phyloP scores from a whole-genome alignment of 805 yeast genomes.

The Peterozyma toletana region DNA sequence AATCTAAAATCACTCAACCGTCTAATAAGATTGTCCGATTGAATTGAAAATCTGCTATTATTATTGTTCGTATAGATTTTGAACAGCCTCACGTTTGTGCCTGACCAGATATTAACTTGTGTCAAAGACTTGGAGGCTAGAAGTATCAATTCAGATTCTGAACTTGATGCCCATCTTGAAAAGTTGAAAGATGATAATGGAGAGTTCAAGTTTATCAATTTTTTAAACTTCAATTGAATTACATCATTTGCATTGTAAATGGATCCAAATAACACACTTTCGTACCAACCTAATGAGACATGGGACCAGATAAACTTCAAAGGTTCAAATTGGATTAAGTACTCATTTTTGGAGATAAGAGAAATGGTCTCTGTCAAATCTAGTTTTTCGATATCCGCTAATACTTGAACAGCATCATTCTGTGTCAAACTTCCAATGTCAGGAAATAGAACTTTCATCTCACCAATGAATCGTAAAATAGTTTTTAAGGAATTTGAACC shows the following conservation, averaged over 20 bases:
- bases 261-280: constrained; percentile 54
- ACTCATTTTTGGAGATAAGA: constrained; percentile 28
- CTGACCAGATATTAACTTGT: constrained; percentile 33
- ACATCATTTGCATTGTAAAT: constrained; percentile 37
- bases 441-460: constrained; percentile 23
- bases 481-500: constrained; percentile 42
- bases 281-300: constrained; percentile 70
- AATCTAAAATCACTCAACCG: constrained; percentile 38
- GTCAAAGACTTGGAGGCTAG: constrained; percentile 16
- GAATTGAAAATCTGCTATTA: constrained; percentile 19
- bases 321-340: constrained; percentile 35
- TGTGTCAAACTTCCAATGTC: constrained; percentile 16
- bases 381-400: constrained; percentile 33
- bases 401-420: constrained; percentile 21
- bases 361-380: constrained; percentile 18
- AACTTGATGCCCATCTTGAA: constrained; percentile 17
- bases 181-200: constrained; percentile 23
- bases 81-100: constrained; percentile 37
- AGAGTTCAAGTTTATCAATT: constrained; percentile 38
- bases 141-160: constrained; percentile 13
- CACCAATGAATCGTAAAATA: constrained; percentile 27
- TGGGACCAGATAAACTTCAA: constrained; percentile 57
- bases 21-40: constrained; percentile 39
- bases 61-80: constrained; percentile 18
- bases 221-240: constrained; percentile 52